These are phyloP conservation scores for Neonectria punicea DNA, from an alignment of 2,329 filamentous ascomycete genomes.

Conservation along the genomic window DNA sequence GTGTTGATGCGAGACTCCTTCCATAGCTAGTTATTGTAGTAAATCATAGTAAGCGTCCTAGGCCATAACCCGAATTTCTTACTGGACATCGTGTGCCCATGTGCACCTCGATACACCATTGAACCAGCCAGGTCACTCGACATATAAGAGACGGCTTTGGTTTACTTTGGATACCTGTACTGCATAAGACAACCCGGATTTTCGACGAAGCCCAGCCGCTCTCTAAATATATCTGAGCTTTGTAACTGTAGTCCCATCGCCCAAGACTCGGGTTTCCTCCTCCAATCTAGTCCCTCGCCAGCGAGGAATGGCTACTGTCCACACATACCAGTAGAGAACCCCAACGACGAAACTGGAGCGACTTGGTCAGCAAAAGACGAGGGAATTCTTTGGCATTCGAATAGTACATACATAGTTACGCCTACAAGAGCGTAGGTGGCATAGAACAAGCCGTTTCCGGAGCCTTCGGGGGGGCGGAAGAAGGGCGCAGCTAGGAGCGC, in stretches of 20 bases:
- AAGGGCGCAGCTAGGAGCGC: constrained; percentile 70
- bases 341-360: constrained; percentile 64
- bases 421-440: constrained; percentile 66
- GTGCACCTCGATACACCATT: too few species aligned
- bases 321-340: constrained; percentile 74
- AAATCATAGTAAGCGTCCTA: too few species aligned
- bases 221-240: constrained; percentile 54
- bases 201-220: not conserved
- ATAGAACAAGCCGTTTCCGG: constrained; percentile 59
- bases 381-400: not conserved
- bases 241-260: constrained; percentile 75
- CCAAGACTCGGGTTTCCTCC: constrained; percentile 67
- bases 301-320: constrained; percentile 69
- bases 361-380: not conserved
- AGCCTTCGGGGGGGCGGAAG: constrained; percentile 64
- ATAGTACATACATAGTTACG: constrained; percentile 59
- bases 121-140: too few species aligned
- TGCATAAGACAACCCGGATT: not conserved
- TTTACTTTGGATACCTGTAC: not conserved
- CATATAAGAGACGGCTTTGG: not conserved
- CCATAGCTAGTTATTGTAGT: too few species aligned
- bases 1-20: too few species aligned
- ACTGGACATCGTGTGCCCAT: too few species aligned
- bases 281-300: constrained; percentile 70
- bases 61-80: too few species aligned